Evolutionary conservation across 805 yeast species (phyloP), one percentile per base, ranked within the genome.

Genomic region (Jamesozyma rosinii): DNA sequence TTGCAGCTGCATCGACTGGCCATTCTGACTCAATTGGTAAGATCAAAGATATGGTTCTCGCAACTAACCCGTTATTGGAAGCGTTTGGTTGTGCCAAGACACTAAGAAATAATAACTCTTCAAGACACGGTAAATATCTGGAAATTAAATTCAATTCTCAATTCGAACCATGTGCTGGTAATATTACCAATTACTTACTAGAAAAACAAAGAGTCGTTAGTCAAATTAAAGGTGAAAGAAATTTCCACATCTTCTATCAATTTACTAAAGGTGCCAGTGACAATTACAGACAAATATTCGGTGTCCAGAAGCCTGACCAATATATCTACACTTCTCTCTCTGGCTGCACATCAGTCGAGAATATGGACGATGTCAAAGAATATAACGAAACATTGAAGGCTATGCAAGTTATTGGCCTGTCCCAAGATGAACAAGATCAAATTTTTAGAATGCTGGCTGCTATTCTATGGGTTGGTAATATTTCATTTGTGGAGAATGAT

Each of bases 41-140:
- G 57, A 89, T 90, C 65, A 92, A 89, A 63, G 97, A 92, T 58
- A 92, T 92, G 94, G 97, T 92, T 10, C 71, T 92, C 50, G 98
- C 99, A 15, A 92, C 98, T 2, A 92, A 92, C 61, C 97, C 97
- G 2, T 83, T 92, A 54, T 83, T 92, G 82, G 98, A 92, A 68
- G 92, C 97, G 0, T 92, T 92, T 65, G 98, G 98, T 71, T 92
- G 94, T 64, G 97, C 98, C 6, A 90, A 90, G 61, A 90, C 98
- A 2, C 83, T 95, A 17, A 81, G 98, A 71, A 90, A 90, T 63
- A 97, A 90, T 67, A 90, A 90, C 66, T 92, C 97, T 24, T 90
- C 97, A 21, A 82, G 98, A 65, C 94, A 92, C 59, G 98, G 98
- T 59, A 90, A 90, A 64, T 92, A 92, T 64, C 71, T 92, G 37